Base-by-base conservation (phyloP, 495 filamentous ascomycete genomes). In the Acidomyces sp. region DNA sequence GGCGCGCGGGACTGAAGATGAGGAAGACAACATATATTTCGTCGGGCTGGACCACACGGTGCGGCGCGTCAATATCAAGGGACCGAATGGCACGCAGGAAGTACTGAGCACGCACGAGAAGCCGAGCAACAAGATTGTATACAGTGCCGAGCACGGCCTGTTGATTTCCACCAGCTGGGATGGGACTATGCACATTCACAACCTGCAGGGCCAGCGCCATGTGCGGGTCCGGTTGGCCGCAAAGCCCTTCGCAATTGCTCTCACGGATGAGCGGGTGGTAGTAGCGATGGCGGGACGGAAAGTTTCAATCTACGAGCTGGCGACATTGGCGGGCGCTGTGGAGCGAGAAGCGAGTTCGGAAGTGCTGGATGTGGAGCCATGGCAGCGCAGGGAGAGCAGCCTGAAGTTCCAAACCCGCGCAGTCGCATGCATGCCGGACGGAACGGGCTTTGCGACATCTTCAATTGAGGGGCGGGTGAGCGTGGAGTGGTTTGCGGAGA, bases 401-500 rank as follows among this genome's bases (percentile, higher is more conserved):
- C 67, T 97, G 56, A 95, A 94, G 58, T 96, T 93, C 67, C 86
- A 93, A 71, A 94, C 87, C 1, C 74, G 90, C 35, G 80, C 81
- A 30, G 81, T 95, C 1, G 75, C 84, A n/a, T 93, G 87, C 61
- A 97, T 96, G 90, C 88, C 90, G 6, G 83, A 84, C 46, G 88
- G 92, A 52, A 80, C 75, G 4, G 90, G 90, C 0, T 97, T 94
- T 59, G 85, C 88, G 4, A 84, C 76, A 0, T 78, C 72, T 15
- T 80, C 74, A 46, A 95, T 97, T 56, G 90, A 97, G 55, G 90
- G 90, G 11, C 74, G 90, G 48, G 82, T 95, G 0, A 88, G 85
- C 0, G 90, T 97, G 1, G 90, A 97, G 55, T 96, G 87, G 82
- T 95, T 96, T 63, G 90, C 95, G 55, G 79, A 87, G 10, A 65